Conservation (phyloP, 1,139 yeast genomes). For the Magnusiomyces clavatus region DNA sequence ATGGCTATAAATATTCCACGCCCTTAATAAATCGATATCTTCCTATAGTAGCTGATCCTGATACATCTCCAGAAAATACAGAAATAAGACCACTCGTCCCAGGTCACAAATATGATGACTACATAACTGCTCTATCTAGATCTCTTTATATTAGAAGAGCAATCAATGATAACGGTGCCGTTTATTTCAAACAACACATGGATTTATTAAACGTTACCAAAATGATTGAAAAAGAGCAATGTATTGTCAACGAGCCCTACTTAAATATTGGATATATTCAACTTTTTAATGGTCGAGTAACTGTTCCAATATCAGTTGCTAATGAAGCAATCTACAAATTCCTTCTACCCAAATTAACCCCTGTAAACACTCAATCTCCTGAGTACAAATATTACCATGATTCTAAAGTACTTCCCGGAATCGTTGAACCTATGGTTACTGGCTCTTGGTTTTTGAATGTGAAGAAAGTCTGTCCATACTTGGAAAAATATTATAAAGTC, state of each 20-base stretch:
- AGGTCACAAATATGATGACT: background rate
- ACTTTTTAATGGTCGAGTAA: background rate
- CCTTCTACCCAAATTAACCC: background rate
- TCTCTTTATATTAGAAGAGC: background rate
- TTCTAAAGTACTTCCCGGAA: background rate
- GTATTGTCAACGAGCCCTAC: too few species aligned
- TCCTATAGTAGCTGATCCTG: background rate
- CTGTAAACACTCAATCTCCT: background rate
- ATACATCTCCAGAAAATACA: background rate
- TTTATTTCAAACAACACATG: background rate
- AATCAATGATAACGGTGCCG: background rate
- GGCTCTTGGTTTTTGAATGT: background rate
- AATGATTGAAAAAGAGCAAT: background rate
- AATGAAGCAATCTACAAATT: background rate
- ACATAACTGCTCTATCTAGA: background rate
- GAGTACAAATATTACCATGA: background rate
- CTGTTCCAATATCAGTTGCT: conserved; percentile 1
- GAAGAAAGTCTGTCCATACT: background rate
- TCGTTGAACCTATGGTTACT: background rate
- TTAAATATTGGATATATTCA: background rate
- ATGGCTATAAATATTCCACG: background rate
- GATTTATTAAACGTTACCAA: background rate
- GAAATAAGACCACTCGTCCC: background rate
- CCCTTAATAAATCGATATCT: background rate
- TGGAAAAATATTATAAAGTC: background rate